Conservation (phyloP, 331 rosid species). For the Prunus yedoensis region DNA sequence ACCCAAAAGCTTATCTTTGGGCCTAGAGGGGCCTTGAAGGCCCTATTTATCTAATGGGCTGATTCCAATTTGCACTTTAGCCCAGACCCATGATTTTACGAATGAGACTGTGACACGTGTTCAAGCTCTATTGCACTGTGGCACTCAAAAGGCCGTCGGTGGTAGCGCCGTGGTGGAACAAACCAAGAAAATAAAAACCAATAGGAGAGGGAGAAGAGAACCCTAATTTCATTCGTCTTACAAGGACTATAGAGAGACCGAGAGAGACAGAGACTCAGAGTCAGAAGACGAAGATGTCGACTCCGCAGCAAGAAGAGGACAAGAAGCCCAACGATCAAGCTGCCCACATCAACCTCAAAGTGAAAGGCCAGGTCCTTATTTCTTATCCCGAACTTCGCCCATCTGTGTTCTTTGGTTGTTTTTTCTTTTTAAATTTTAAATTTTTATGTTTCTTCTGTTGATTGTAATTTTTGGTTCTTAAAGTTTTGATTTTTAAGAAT, state of each 20-base stretch:
- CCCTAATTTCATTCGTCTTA: conserved; percentile 19
- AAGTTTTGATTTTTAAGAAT: not conserved
- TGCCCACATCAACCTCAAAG: conserved; percentile 44
- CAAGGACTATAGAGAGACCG: not conserved
- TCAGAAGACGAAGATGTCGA: conserved; percentile 16
- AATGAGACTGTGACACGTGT: not conserved
- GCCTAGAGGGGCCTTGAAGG: too few species aligned
- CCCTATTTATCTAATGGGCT: too few species aligned
- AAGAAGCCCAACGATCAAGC: conserved; percentile 44
- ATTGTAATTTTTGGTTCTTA: not conserved
- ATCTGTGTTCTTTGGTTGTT: not conserved
- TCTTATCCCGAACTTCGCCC: not conserved
- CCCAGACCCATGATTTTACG: not conserved
- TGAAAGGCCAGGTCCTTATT: conserved; percentile 34
- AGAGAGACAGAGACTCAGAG: not conserved
- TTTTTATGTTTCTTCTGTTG: too few species aligned
- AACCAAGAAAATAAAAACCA: not conserved
- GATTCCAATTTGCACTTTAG: not conserved
- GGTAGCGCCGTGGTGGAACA: not conserved
- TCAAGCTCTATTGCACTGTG: not conserved
- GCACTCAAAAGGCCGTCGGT: not conserved
- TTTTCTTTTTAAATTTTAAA: not conserved
- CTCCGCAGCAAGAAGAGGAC: conserved; percentile 40
- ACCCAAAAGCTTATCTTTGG: too few species aligned
- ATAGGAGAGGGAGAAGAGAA: not conserved